Evolutionary conservation across 768 basidiomycete genomes (phyloP).

Genomic region (Pilatotrama ljubarskyi): DNA sequence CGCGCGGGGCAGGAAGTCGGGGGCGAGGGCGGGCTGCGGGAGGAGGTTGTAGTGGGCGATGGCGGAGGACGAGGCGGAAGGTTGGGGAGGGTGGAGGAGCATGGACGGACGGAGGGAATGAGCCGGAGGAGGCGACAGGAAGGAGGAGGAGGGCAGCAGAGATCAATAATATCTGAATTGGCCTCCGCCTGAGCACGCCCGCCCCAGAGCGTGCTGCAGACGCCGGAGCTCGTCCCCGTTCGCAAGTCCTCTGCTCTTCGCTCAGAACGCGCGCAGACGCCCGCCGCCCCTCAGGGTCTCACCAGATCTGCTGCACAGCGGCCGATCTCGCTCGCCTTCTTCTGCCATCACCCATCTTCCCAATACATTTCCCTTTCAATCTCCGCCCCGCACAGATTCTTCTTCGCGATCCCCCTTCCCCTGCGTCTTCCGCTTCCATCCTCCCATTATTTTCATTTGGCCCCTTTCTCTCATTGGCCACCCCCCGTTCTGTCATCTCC

Average conservation of each 20-base stretch:
- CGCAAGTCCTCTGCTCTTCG: not conserved
- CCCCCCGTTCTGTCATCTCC: slow-evolving; percentile 17
- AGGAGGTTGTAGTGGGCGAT: slow-evolving; percentile 17
- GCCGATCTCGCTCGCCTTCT: slow-evolving; percentile 21
- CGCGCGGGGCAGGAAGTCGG: slow-evolving; percentile 9
- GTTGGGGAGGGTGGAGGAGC: slow-evolving; percentile 18
- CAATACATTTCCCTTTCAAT: slow-evolving; percentile 25
- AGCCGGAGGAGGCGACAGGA: slow-evolving; percentile 7
- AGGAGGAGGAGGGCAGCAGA: not conserved
- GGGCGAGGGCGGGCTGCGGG: slow-evolving; percentile 1
- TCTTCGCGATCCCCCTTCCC: slow-evolving; percentile 23
- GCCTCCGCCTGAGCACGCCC: not conserved
- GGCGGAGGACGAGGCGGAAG: slow-evolving; percentile 11
- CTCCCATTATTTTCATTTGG: slow-evolving; percentile 22
- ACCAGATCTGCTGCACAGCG: slow-evolving; percentile 13
- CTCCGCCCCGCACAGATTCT: slow-evolving; percentile 28
- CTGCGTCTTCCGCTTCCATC: slow-evolving; percentile 19
- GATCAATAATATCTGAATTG: slow-evolving; percentile 1
- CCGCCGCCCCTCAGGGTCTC: slow-evolving; percentile 18
- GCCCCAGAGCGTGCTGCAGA: not conserved
- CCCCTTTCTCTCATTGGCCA: slow-evolving; percentile 25
- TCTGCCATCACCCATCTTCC: slow-evolving; percentile 22
- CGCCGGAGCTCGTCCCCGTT: not conserved
- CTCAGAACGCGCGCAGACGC: not conserved
- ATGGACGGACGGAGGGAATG: slow-evolving; percentile 18